Evolutionary conservation across 2,329 filamentous ascomycete species (phyloP).

Genomic region (Colletotrichum lupini): DNA sequence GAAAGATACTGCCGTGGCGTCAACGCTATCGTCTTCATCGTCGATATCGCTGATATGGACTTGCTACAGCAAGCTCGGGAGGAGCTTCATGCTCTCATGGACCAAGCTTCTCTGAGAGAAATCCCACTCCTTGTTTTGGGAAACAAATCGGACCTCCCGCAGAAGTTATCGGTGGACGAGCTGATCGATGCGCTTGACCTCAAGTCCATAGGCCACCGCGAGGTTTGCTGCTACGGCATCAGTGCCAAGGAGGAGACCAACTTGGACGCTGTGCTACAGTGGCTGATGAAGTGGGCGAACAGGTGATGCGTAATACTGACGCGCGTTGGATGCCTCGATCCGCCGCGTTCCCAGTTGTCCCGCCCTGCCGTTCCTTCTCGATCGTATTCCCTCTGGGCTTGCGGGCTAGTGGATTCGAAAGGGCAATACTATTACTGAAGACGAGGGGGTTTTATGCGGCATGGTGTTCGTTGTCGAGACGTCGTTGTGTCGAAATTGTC

Average conservation of each 20-base stretch:
- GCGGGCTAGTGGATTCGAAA: neutral
- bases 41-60: conserved; percentile 89
- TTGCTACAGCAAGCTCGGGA: conserved; percentile 88
- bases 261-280: conserved; percentile 94
- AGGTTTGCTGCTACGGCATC: conserved; percentile 98
- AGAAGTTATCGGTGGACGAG: conserved; percentile 92
- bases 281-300: conserved; percentile 90
- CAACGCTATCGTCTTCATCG: conserved; percentile 98
- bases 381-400: neutral
- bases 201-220: conserved; percentile 87
- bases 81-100: conserved; percentile 89
- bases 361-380: neutral
- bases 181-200: conserved; percentile 93
- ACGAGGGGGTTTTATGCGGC: neutral
- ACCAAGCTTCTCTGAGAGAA: conserved; percentile 83
- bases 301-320: conserved; percentile 60
- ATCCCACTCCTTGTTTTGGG: conserved; percentile 95
- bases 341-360: neutral
- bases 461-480: neutral
- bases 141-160: conserved; percentile 96
- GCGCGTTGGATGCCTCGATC: conserved; percentile 8
- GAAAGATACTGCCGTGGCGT: conserved; percentile 98
- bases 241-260: conserved; percentile 99
- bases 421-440: neutral
- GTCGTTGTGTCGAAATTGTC: conserved; percentile 10